Base-by-base conservation (phyloP, 495 filamentous ascomycete genomes). In the Ascobolus immersus region DNA sequence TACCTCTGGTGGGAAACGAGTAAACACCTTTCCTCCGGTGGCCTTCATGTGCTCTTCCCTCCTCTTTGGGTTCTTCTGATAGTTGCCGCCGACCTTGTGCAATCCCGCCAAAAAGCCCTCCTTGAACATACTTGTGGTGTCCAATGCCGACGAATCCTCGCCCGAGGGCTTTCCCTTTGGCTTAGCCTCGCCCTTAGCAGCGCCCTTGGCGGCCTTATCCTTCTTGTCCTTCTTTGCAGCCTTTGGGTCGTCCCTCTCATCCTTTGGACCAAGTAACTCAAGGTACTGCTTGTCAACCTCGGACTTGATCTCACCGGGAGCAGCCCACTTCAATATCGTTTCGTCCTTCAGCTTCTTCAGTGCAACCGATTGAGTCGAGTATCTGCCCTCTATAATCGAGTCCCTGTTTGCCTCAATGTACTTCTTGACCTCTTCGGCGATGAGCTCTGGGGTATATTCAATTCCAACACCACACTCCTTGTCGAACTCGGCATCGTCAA, bases 1-100 rank as follows among this genome's bases (percentile, higher is more conserved):
- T 26, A 39, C 48, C 44, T 94, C 89, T 11, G 86, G 86, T 4
- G 86, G 86, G 52, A 96, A 93, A 43, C 80, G 69, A 7, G 81
- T 86, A 28, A 45, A 49, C 7, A 49, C 46, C 34, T 32, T 44
- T 0, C 46, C 42, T 11, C 45, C 39, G 2, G 46, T 49, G 9
- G 38, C 39, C 28, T 38, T 41, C 11, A 49, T 24, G 25, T 49
- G 46, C 2, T 43, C 34, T 17, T 48, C 36, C 46, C 45, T 49
- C 21, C 44, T 45, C 20, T 21, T 22, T 2, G 45, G 32, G 15
- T 39, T 20, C 5, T 45, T 48, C 32, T 49, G 46, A 17, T 48
- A 43, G 29, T 49, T 49, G 21, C 42, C 46, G 21, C 46, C 46
- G 11, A 45, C 45, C 28, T 48, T 49, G 15, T 49, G 46, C 6